Base-by-base conservation (phyloP, 768 basidiomycete genomes). In the Austroboletus festivus region DNA sequence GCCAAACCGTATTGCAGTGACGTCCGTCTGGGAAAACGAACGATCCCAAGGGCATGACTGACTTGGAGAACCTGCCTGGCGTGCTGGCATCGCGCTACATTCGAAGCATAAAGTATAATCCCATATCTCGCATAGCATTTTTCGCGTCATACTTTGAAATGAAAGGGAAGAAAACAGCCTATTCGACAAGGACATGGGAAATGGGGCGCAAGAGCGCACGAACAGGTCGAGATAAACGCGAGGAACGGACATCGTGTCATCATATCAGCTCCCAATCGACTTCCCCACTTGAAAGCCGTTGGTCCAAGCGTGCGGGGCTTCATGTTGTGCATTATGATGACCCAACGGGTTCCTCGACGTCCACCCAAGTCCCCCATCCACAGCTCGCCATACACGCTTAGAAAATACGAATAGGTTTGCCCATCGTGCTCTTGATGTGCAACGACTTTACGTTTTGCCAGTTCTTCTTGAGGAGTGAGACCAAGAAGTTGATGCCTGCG, bases 361-460 rank as follows among this genome's bases (percentile, higher is more conserved):
- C 57, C 28, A 28, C 51, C 53, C 51, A 54, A 28, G 28, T 51
- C 46, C 48, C 35, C 11, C 18, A 11, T 13, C 16, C 12, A 5
- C 28, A 28, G 28, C 28, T 28, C 28, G 12, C 12, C 28, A 28
- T 12, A 28, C 12, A 28, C 28, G 13, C 16, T 78, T 78, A 97
- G 86, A 86, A 98, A 56, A 98, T 78, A 51, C 95, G 92, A 62
- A 94, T 74, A 52, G 94, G 92, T 76, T 95, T 96, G 80, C 95
- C 95, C 96, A 98, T 99, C 66, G 95, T 93, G 64, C 85, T 84
- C 81, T 99, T 99, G 79, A 99, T 85, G 80, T 97, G 93, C 56
- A 98, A 79, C 45, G 93, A 95, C 77, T 93, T 93, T 77, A 98
- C 87, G 75, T 98, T 99, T 73, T 98, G 96, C 93, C 93, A 92